Base-by-base conservation (phyloP, 1,139 yeast genomes). In the Wickerhamomyces sp. region DNA sequence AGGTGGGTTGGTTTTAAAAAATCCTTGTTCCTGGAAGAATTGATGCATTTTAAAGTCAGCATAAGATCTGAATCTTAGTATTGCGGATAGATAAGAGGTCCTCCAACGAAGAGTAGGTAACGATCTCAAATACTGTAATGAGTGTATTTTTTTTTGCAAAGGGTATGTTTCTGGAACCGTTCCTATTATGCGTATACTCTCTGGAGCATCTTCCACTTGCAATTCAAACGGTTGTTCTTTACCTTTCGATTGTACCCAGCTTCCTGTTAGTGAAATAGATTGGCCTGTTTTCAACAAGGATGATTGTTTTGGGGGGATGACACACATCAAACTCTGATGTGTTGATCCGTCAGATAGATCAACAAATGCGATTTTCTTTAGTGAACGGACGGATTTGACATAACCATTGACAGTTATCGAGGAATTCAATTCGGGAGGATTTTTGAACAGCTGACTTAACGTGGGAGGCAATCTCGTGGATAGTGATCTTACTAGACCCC, bases 1-100 rank as follows among this genome's bases (percentile, higher is more conserved):
- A 4, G 99, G 99, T 2, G 98, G 95, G 27, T 81, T 72, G 0
- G 88, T 91, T 65, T 89, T 93, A 13, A 73, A 67, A 55, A 86
- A 89, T 18, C 75, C 75, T 31, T 73, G 59, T 0, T 58, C 43
- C 30, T 70, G 67, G 64, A 88, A 88, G 57, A 78, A 88, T 8
- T 69, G 69, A 44, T 73, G 65, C 11, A 90, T 59, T 38, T 71
- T 64, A 1, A 71, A 57, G 53, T 87, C 91, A 8, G 87, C 71
- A 43, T 68, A 69, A 1, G 96, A 87, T 52, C 98, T 71, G 51
- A 85, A 76, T 52, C 96, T 69, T 50, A 90, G 60, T 2, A 89
- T 66, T 1, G 91, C 76, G 0, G 89, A 77, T 41, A 85, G 67
- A 10, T 81, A 76, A 10, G 76, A 63, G 0, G 95, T 79, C 55